Evolutionary conservation across 2,329 filamentous ascomycete species (phyloP).

Genomic region (Hypoxylon sp.): DNA sequence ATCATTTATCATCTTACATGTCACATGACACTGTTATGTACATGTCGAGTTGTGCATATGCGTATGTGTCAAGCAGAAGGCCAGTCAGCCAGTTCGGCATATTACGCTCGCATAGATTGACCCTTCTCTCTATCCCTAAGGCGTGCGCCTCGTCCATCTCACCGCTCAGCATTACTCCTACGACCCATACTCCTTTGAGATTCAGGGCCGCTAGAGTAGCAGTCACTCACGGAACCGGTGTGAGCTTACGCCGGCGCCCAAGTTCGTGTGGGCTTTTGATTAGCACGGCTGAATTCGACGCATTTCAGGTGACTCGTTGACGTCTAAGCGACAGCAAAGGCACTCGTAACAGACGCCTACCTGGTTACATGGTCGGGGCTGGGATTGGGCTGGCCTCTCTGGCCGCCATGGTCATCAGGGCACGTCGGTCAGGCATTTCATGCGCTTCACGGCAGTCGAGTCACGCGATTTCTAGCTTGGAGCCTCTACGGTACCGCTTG

Average conservation of each 20-base stretch:
- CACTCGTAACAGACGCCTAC: background rate
- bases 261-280: slow-evolving; percentile 14
- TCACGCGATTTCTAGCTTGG: slow-evolving; percentile 26
- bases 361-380: background rate
- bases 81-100: background rate
- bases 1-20: too few relatives aligned
- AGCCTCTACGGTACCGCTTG: slow-evolving; percentile 21
- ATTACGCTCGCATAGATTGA: slow-evolving; percentile 11
- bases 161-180: slow-evolving; percentile 18
- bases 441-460: slow-evolving; percentile 11
- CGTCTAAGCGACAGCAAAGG: background rate
- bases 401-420: slow-evolving; percentile 16
- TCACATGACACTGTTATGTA: too few relatives aligned
- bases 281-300: background rate
- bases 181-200: slow-evolving; percentile 16
- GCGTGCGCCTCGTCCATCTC: slow-evolving; percentile 11
- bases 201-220: slow-evolving; percentile 24
- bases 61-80: too few relatives aligned
- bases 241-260: slow-evolving; percentile 26
- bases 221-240: slow-evolving; percentile 26
- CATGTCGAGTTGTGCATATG: too few relatives aligned
- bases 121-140: slow-evolving; percentile 6
- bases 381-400: background rate
- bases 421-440: background rate
- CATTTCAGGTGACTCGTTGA: background rate